Evolutionary conservation across 2,329 filamentous ascomycete species (phyloP), one percentile per base, ranked within the genome.

Genomic region (Fusarium solani-melongenae): DNA sequence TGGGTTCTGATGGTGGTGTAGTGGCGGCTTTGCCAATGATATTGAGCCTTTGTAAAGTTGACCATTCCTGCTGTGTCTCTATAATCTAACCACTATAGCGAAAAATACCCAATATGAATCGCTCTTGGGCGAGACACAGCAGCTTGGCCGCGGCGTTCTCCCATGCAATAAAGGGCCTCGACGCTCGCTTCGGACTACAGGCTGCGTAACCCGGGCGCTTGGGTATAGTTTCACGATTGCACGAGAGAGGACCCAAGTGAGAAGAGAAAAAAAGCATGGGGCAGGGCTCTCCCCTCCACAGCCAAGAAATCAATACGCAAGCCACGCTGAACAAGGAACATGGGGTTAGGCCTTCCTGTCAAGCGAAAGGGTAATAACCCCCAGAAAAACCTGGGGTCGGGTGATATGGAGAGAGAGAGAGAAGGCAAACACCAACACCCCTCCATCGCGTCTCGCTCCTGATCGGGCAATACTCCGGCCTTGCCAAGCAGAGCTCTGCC

Each of bases 381-480:
- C 44, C 44, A 49, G 15, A 49, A 44, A 44, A 44, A 44, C 41
- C 41, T 44, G 41, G 41, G 56, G 36, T 38, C 36, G 15, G 31
- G 36, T 27, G 17, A 22, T 41, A 12, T 31, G 29, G 29, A 9
- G 24, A 11, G 41, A 41, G n/a, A 20, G 15, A n/a, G 15, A 41
- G 20, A 36, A 20, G n/a, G n/a, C 44, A 49, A 44, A 49, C 44
- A 27, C 39, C 39, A 44, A 22, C n/a, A 44, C 44, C 69, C 66
- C 71, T 67, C 70, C 72, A 69, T 77, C 75, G 76, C 74, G 56
- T 71, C 71, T 76, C 64, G 49, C 39, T 60, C 76, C 71, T 41
- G 73, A 76, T 73, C 44, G 62, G 76, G 76, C 67, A 78, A 53
- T 76, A 49, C 72, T 69, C 76, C 76, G 74, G 34, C 57, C 27